Evolutionary conservation across 1,284 basidiomycete genomes (phyloP).

Genomic region (Pholiota adiposa): DNA sequence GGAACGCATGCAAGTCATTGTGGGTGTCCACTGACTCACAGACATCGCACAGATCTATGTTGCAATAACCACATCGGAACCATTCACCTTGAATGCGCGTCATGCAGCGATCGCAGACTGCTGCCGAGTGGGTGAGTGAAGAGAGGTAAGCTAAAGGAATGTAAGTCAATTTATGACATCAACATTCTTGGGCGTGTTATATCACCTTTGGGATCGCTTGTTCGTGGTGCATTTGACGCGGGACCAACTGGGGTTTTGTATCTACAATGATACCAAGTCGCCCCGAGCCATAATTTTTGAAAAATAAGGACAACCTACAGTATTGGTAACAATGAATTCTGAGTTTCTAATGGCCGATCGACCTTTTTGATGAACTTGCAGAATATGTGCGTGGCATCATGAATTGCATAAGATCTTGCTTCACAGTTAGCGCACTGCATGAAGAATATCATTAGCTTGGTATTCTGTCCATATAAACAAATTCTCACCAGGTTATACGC

Average conservation of each 20-base stretch:
- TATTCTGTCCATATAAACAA: background rate
- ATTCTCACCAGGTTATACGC: constrained; percentile 66
- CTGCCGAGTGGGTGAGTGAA: constrained; percentile 65
- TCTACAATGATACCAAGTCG: constrained; percentile 35
- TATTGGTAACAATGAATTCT: constrained; percentile 66
- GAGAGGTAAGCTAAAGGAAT: constrained; percentile 64
- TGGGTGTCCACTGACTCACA: constrained; percentile 83
- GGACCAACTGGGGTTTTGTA: constrained; percentile 75
- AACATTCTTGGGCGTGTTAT: background rate
- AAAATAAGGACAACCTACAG: constrained; percentile 47
- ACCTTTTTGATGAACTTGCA: constrained; percentile 84
- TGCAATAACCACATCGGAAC: constrained; percentile 89
- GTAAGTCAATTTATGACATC: background rate
- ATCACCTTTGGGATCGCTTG: constrained; percentile 63
- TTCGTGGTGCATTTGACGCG: constrained; percentile 41
- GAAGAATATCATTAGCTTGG: background rate
- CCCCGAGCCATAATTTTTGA: constrained; percentile 1
- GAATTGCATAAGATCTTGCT: constrained; percentile 71
- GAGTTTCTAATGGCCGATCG: constrained; percentile 66
- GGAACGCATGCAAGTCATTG: constrained; percentile 79
- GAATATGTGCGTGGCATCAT: constrained; percentile 85
- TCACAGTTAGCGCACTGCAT: constrained; percentile 81
- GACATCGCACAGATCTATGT: constrained; percentile 78
- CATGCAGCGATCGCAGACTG: constrained; percentile 81
- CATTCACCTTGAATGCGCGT: constrained; percentile 77